phyloP scores from a whole-genome alignment of 306 rosid genomes.

The Hippophae gyantsensis region DNA sequence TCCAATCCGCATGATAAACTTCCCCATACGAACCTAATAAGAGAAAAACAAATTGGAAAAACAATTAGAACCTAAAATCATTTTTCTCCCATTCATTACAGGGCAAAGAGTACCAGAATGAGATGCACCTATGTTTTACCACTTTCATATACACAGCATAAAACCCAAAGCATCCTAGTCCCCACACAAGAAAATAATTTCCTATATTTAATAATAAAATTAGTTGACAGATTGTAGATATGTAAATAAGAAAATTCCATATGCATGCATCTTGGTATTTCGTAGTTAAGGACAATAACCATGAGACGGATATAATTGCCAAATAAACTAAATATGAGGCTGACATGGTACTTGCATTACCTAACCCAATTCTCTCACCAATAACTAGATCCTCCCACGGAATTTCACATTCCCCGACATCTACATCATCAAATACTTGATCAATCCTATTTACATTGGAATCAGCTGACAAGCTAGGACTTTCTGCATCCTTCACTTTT shows the following conservation, averaged over 20 bases:
- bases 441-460: constrained; percentile 48
- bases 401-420: constrained; percentile 89
- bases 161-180: too few species aligned
- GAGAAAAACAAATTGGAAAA: constrained; percentile 15
- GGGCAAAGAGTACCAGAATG: neutral
- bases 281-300: neutral
- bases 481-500: constrained; percentile 52
- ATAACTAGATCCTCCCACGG: constrained; percentile 87
- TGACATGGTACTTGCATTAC: constrained; percentile 39
- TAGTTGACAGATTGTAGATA: too few species aligned
- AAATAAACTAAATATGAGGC: neutral
- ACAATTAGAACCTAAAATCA: constrained; percentile 5
- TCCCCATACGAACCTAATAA: constrained; percentile 91
- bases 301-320: neutral
- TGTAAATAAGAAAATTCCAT: neutral
- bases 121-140: neutral
- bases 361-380: constrained; percentile 96
- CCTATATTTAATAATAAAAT: too few species aligned
- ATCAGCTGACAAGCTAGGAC: constrained; percentile 41
- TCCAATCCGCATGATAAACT: constrained; percentile 96
- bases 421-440: constrained; percentile 78
- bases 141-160: neutral
- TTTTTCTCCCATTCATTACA: neutral
- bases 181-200: too few species aligned
- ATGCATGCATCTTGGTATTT: neutral